Evolutionary conservation across 2,329 filamentous ascomycete species (phyloP), one percentile per base, ranked within the genome.

Genomic region (Fusarium aywerte): DNA sequence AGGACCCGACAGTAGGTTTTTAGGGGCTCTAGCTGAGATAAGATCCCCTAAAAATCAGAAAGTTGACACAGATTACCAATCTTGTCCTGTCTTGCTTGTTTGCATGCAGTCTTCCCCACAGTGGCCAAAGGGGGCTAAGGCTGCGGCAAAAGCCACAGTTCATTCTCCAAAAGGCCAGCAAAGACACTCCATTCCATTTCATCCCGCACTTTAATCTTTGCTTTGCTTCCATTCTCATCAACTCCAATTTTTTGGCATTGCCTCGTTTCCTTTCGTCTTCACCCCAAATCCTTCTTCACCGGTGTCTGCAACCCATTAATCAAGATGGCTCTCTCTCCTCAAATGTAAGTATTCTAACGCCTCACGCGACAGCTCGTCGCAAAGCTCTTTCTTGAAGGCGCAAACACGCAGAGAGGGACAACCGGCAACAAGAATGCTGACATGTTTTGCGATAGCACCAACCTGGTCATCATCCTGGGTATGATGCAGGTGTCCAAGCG

Each of bases 401-500:
- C 66, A 67, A 55, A 32, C n/a, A 18, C 32, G 27, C 45, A 38
- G 45, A 67, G 57, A 76, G 77, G 59, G 78, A 70, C 56, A 31
- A 39, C 65, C 65, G 18, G 45, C 29, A 31, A 65, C 21, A 25
- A 53, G 29, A 53, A 62, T 65, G 55, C 75, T 77, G 68, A 77
- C 52, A 36, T 39, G 18, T 39, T 42, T 45, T 32, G 51, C 54
- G 52, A 72, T 80, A 97, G 93, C 76, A 92, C 92, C 80, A 97
- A 97, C 87, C 86, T 97, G 80, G 85, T 92, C 84, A 93, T 97
- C 89, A 94, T 97, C 83, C 88, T 97, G 73, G 92, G 92, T 78
- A 96, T 97, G 91, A 97, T 98, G 93, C 95, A 97, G 86, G 91
- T 97, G 65, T 92, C 93, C 74, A 98, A 98, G 88, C 92, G 90